Conservation (phyloP, 257 asterid species). For the Prunella vulgaris region DNA sequence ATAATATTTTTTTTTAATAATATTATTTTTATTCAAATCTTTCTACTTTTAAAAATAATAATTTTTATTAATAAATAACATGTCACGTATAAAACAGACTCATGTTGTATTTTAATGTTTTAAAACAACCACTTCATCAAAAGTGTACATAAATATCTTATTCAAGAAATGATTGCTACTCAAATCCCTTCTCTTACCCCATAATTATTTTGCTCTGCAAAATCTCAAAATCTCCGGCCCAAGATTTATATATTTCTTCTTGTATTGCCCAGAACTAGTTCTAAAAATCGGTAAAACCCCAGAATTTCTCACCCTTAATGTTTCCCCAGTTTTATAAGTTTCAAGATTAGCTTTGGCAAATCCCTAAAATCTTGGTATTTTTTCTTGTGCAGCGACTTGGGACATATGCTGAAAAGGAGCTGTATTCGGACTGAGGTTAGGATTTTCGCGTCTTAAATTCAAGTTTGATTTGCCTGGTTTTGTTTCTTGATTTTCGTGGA, state of each 20-base stretch:
- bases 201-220: conserved; percentile 2
- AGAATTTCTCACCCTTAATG: conserved; percentile 13
- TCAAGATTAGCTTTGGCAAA: conserved; percentile 20
- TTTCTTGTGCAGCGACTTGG: conserved; percentile 25
- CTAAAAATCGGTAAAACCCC: conserved; percentile 1
- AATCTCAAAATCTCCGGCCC: conserved; percentile 17
- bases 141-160: too few relatives aligned
- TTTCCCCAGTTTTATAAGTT: background rate
- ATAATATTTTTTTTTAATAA: too few relatives aligned
- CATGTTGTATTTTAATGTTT: too few relatives aligned
- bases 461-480: conserved; percentile 18
- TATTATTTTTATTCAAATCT: too few relatives aligned
- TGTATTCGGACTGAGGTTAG: conserved; percentile 30
- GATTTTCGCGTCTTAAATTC: conserved; percentile 8
- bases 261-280: background rate
- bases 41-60: too few relatives aligned
- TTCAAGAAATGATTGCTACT: background rate
- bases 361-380: conserved; percentile 28
- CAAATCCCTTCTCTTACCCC: conserved; percentile 14
- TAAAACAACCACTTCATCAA: too few relatives aligned
- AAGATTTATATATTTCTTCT: background rate
- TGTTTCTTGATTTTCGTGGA: conserved; percentile 15
- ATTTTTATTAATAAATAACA: too few relatives aligned
- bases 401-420: conserved; percentile 20
- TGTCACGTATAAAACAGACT: too few relatives aligned